Base-by-base conservation (phyloP, 1,139 yeast species). In the Geotrichum restrictum region DNA sequence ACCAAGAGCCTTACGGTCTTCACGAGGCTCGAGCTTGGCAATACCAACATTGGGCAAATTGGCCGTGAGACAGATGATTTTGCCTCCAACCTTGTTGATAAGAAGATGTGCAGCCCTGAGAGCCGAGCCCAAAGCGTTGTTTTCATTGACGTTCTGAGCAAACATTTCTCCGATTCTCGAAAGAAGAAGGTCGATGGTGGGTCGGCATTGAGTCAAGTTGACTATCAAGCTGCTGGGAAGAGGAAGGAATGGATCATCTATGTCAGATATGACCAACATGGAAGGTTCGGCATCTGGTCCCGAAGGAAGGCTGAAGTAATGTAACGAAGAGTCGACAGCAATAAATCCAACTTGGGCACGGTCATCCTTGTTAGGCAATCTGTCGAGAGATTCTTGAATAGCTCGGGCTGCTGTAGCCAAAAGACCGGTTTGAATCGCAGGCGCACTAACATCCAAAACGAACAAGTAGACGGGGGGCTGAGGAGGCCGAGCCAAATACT, bases 401-500 rank as follows among this genome's bases (percentile, higher is more conserved):
- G 96, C 85, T 67, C 94, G 80, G 10, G 96, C 83, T 21, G 94
- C 84, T 27, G 96, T 87, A 14, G 93, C 89, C 52, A 95, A 78
- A 64, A 89, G 74, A 1, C 98, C 98, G 58, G 81, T 80, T 60
- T 82, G 78, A 54, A 89, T 80, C 3, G 98, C 86, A 62, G 81
- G 81, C 51, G 82, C 79, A 40, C 95, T 83, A 42, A 89, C 96
- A 67, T 93, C 99, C 59, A 93, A 77, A 50, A 93, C 78, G 68
- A 93, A 93, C 41, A 87, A 82, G 70, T 86, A 89, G 48, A 88
- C 86, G 52, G 94, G 80, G 33, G 98, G 98, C 69, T 89, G 96
- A 24, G 98, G 98, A 41, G 96, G 83, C 71, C 98, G 83, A 41
- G 89, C 91, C 80, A 89, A 81, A 72, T 93, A 93, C 71, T 91